Evolutionary conservation across 2,329 filamentous ascomycete genomes (phyloP), one percentile per base, ranked within the genome.

Genomic region (Periconia macrospinosa): DNA sequence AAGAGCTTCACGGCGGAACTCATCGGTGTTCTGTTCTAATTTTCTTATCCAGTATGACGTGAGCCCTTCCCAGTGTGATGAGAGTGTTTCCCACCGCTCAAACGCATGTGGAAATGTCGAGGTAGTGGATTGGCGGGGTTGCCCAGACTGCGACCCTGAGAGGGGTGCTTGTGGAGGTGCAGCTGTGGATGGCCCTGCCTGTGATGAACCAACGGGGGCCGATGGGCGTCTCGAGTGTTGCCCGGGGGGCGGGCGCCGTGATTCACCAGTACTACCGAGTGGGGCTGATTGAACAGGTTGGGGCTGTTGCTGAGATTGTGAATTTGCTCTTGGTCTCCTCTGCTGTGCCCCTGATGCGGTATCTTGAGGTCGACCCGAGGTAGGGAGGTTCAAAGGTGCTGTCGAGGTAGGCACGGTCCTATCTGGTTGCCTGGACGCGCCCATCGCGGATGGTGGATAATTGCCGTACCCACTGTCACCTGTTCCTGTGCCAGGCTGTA

Each of bases 11-110:
- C 87, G 82, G 59, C 89, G 87, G 40, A 96, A 84, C 60, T 96
- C 92, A 50, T 92, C 87, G 27, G 90, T 89, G 69, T 96, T 96
- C 70, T 94, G 87, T 75, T 99, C 91, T 8, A 99, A 80, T 62
- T 92, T 87, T 45, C 91, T 89, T 60, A 99, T 94, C 93, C 94
- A 99, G 76, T 96, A 97, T 54, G 91, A 93, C 0, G 94, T 97
- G 54, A 99, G 81, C 5, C 94, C 94, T 73, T 99, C 94, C 94
- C 94, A 99, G 65, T 97, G 93, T 6, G 94, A 95, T 0, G 94
- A 99, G 2, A 99, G 78, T 0, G 91, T 93, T 72, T 99, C 94
- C 94, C 94, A 99, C 55, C 94, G 85, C 74, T 99, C 93, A 67
- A 99, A 99, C 0, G 94, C 94, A 75, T 97, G 94, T 0, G 94